Evolutionary conservation across 257 asterid genomes (phyloP).

Genomic region (Ballota nigra): DNA sequence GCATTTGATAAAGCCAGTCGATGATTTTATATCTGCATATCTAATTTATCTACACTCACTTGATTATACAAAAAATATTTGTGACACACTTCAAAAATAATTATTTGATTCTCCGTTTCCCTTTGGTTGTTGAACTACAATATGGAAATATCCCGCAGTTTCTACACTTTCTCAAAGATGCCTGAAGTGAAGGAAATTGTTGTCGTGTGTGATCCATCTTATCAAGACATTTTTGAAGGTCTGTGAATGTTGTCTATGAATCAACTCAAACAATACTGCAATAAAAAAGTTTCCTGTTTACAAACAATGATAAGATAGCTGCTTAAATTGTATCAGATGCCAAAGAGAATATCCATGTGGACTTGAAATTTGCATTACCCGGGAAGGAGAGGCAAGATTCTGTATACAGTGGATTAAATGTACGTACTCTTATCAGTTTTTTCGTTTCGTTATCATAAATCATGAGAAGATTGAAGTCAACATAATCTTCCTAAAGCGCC

Average conservation of each 20-base stretch:
- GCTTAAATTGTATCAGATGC: constrained; percentile 43
- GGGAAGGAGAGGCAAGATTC: constrained; percentile 99
- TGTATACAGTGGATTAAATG: constrained; percentile 92
- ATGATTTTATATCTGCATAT: not conserved
- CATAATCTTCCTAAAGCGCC: not conserved
- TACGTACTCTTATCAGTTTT: constrained; percentile 16
- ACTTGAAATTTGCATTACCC: constrained; percentile 87
- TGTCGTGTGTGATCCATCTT: constrained; percentile 98
- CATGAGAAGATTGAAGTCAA: not conserved
- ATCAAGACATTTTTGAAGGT: constrained; percentile 96
- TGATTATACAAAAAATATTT: constrained; percentile 1
- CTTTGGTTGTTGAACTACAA: constrained; percentile 26
- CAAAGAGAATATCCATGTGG: constrained; percentile 52
- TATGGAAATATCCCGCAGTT: constrained; percentile 56
- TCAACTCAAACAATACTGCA: constrained; percentile 8
- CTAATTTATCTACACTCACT: not conserved
- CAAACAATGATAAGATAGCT: not conserved
- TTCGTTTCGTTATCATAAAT: not conserved
- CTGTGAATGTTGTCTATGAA: constrained; percentile 24
- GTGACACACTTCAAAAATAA: not conserved
- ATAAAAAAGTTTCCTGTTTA: not conserved
- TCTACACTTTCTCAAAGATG: constrained; percentile 81
- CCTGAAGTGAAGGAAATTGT: constrained; percentile 94
- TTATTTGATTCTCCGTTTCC: constrained; percentile 1
- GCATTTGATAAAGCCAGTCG: not conserved